Conservation (phyloP, 805 yeast species). For the Danielia reshetovae region DNA sequence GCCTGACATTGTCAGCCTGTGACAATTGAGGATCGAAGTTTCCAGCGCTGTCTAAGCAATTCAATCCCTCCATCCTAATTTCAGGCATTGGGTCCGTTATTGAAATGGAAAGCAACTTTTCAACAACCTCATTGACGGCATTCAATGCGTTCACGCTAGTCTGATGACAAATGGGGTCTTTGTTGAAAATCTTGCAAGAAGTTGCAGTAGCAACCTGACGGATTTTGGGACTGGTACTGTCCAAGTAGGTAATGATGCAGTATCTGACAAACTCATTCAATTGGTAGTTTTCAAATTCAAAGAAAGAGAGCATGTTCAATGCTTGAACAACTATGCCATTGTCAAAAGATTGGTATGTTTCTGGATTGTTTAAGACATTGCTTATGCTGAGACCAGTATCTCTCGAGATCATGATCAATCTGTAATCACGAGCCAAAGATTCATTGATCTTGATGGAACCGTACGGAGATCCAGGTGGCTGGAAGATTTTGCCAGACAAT, state of each 20-base stretch:
- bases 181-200: slow-evolving; percentile 68
- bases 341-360: slow-evolving; percentile 32
- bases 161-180: slow-evolving; percentile 81
- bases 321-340: slow-evolving; percentile 66
- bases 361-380: slow-evolving; percentile 27
- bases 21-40: slow-evolving; percentile 88
- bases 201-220: slow-evolving; percentile 83
- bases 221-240: slow-evolving; percentile 73
- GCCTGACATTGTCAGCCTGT: slow-evolving; percentile 84
- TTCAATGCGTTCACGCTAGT: slow-evolving; percentile 74
- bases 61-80: slow-evolving; percentile 74
- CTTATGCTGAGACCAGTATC: slow-evolving; percentile 54
- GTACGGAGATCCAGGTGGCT: slow-evolving; percentile 83
- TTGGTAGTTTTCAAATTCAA: slow-evolving; percentile 71
- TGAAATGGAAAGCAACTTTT: slow-evolving; percentile 73
- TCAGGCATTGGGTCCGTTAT: slow-evolving; percentile 88
- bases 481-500: slow-evolving; percentile 75
- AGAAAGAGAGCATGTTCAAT: slow-evolving; percentile 67
- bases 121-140: slow-evolving; percentile 82
- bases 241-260: slow-evolving; percentile 80
- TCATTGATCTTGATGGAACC: slow-evolving; percentile 56
- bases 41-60: slow-evolving; percentile 55
- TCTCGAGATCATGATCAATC: slow-evolving; percentile 66
- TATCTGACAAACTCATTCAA: slow-evolving; percentile 83
- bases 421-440: slow-evolving; percentile 68